Base-by-base conservation (phyloP, 2,329 filamentous ascomycete genomes). In the Aspergillus fumigatiaffinis region DNA sequence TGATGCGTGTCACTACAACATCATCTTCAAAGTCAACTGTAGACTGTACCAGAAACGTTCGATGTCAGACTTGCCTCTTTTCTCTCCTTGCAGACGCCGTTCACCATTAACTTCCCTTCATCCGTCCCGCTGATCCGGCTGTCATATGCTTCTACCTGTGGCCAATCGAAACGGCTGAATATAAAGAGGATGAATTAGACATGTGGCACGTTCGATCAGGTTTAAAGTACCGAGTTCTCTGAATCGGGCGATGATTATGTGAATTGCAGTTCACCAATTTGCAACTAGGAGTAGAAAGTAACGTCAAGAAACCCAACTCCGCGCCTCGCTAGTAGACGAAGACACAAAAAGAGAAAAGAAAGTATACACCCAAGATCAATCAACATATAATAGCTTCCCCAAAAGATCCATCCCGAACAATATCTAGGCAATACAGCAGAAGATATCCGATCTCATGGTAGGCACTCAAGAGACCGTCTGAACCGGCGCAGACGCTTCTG, bases 391-490 rank as follows among this genome's bases (percentile, higher is more conserved):
- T 23, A 25, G 44, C 28, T 54, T 12, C 46, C 46, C n/a, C 49
- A 41, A 48, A 52, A 50, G 35, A 54, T 47, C 47, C 23, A 46
- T 8, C 35, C 42, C 50, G 42, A 35, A 20, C 17, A 49, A 17
- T 35, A 42, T 35, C 32, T 38, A 32, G 32, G 32, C 12, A 35
- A 7, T 38, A 38, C 14, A 6, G 32, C 2, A 35, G 32, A 38
- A 38, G 2, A 38, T 17, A 3, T 17, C 32, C 5, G 14, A 38
- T 38, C 32, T 38, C 32, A 17, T 7, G 5, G 32, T 17, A 17
- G 3, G 42, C 32, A 12, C 29, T 44, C 55, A 73, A 9, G 71
- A 73, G 4, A 73, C 72, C 7, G 66, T 65, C 57, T 71, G 69
- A 46, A 74, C 68, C 17, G 68, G 60, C 23, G 67, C 63, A 1